Evolutionary conservation across 2,329 filamentous ascomycete species (phyloP).

Genomic region (Dothidotthia symphoricarpi): DNA sequence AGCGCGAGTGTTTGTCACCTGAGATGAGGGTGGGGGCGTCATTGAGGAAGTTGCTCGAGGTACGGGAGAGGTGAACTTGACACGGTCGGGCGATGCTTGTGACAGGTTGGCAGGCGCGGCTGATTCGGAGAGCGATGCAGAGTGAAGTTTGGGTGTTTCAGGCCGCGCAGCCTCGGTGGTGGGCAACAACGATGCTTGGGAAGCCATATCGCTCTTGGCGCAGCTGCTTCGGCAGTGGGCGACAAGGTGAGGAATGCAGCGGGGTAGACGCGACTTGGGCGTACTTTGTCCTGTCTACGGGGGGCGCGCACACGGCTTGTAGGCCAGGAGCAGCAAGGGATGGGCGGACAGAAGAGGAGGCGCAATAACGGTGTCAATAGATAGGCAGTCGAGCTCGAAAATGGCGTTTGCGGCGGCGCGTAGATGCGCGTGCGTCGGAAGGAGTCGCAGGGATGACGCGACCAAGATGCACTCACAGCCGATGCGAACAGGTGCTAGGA

Average conservation of each 20-base stretch:
- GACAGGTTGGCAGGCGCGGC: conserved; percentile 15
- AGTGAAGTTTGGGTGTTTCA: conserved; percentile 24
- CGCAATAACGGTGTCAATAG: too few relatives aligned
- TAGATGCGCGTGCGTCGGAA: conserved; percentile 17
- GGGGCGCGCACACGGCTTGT: conserved; percentile 4
- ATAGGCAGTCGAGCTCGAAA: too few relatives aligned
- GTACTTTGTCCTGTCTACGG: conserved; percentile 9
- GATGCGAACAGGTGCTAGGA: conserved; percentile 2
- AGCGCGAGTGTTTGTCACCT: conserved; percentile 48
- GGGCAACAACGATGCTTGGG: conserved; percentile 31
- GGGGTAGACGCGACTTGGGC: conserved; percentile 1
- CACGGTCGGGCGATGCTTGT: conserved; percentile 25
- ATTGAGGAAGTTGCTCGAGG: conserved; percentile 53
- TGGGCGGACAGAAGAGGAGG: too few relatives aligned
- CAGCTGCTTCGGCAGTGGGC: conserved; percentile 19
- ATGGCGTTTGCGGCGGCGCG: conserved; percentile 18
- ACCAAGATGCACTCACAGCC: conserved; percentile 3
- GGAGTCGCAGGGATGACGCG: conserved; percentile 15
- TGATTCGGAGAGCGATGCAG: conserved; percentile 22
- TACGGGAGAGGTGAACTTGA: conserved; percentile 41
- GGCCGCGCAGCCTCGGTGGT: conserved; percentile 32
- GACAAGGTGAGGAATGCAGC: conserved; percentile 28
- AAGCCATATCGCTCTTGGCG: conserved; percentile 32
- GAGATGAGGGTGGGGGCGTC: conserved; percentile 64
- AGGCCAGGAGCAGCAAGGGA: conserved; percentile 1